These are phyloP conservation scores for Cladosporium sp. DNA, from an alignment of 2,329 filamentous ascomycete genomes.

Conservation along the genomic window DNA sequence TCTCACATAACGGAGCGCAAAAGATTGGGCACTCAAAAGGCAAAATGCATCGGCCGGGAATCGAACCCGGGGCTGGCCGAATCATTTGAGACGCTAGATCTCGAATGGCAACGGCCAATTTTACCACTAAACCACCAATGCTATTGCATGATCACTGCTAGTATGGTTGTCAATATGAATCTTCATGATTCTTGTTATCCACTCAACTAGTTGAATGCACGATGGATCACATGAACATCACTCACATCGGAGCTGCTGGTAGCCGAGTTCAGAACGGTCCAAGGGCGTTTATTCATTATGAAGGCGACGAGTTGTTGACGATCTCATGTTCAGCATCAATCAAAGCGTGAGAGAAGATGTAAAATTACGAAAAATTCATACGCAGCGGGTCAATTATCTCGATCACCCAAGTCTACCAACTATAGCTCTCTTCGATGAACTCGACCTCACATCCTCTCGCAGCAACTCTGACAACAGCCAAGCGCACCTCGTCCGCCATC, in stretches of 20 bases:
- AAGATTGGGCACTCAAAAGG: no score
- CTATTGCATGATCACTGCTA: not conserved
- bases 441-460: constrained; percentile 21
- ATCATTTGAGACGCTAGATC: not conserved
- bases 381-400: not conserved
- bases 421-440: constrained; percentile 27
- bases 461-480: constrained; percentile 30
- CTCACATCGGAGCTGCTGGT: not conserved
- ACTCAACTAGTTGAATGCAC: no score
- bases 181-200: no score
- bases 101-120: not conserved
- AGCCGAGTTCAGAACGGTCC: not conserved
- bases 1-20: no score
- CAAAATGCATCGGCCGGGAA: not conserved
- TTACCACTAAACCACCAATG: not conserved
- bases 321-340: not conserved
- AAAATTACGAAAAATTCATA: not conserved
- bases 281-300: not conserved
- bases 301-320: not conserved
- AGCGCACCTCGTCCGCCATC: constrained; percentile 45
- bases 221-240: rapidly evolving
- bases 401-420: constrained; percentile 20
- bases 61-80: not conserved
- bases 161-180: no score
- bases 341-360: not conserved